These are phyloP conservation scores for Beauveria sp. DNA, from an alignment of 2,329 filamentous ascomycete species.

Conservation along the genomic window DNA sequence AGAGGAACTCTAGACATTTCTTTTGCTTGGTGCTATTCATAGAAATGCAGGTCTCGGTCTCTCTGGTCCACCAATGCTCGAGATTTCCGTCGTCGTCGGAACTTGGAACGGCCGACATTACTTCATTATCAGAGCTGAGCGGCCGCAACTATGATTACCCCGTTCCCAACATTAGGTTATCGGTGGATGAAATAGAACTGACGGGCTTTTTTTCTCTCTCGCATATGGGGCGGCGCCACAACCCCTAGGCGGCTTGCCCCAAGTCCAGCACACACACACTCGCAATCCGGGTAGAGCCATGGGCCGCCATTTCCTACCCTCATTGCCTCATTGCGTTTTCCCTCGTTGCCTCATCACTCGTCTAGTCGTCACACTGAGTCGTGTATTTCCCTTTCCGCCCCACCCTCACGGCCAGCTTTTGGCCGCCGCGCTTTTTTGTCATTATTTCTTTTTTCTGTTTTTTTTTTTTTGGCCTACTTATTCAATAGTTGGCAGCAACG, in stretches of 20 bases:
- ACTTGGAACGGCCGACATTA: no score
- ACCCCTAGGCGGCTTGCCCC: slow-evolving; percentile 1
- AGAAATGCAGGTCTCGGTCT: slow-evolving; percentile 9
- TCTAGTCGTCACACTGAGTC: slow-evolving; percentile 1
- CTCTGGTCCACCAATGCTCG: not conserved
- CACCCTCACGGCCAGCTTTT: not conserved
- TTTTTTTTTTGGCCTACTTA: not conserved
- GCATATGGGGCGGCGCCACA: slow-evolving; percentile 10
- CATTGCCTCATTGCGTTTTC: not conserved
- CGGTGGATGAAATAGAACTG: not conserved
- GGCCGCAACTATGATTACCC: no score
- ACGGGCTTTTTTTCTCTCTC: not conserved
- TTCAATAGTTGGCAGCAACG: not conserved
- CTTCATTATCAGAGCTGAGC: no score
- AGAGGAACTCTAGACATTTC: not conserved
- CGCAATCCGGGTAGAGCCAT: not conserved
- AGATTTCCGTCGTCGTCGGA: not conserved
- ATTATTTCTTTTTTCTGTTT: no score
- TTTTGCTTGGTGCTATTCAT: slow-evolving; percentile 8
- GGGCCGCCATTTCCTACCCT: not conserved
- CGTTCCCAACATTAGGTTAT: no score
- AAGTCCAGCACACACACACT: not conserved
- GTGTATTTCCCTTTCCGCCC: not conserved
- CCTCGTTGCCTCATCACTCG: not conserved
- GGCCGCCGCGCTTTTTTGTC: no score